Base-by-base conservation (phyloP, 2,329 filamentous ascomycete genomes). In the Sporothrix pseudoabietina region DNA sequence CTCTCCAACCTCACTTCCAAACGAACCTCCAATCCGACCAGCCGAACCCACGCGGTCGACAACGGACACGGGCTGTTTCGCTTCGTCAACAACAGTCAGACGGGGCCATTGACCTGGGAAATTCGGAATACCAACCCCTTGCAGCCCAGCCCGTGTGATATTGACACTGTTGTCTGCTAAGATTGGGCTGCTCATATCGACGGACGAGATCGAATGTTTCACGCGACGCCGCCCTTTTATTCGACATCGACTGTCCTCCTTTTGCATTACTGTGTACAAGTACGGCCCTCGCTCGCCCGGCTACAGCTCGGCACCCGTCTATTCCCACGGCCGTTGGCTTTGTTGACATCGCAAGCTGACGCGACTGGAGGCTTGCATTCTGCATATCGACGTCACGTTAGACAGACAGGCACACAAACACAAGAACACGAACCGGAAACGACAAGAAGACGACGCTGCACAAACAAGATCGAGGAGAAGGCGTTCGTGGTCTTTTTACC, bases 311-410 rank as follows among this genome's bases (percentile, higher is more conserved):
- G 32, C 41, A 68, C 4, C 22, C 35, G 19, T 30, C 7, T 30
- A 26, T 26, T 47, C 61, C 12, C 61, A 47, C 61, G 61, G 39
- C 61, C 61, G 61, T 47, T 47, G 4, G 61, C 39, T 66, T 66
- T 71, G 69, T 71, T 71, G 69, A 71, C 69, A 71, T 71, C 26
- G 52, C 49, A 10, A 30, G n/a, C 49, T 44, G 52, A 70, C 68
- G 68, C 68, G 68, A 57, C 66, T 44, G n/a, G n/a, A 26, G 49
- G 66, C 68, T 54, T 54, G 22, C 52, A 26, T n/a, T 54, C 22
- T 22, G 22, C 52, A 41, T 35, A 26, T 32, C 68, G 54, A 61
- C 69, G 69, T 49, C 54, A 61, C 68, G 52, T 35, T 30, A 12
- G 49, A 70, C 68, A 70, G 14, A 59, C 44, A 47, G 22, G 49